Evolutionary conservation across 805 yeast species (phyloP).

Genomic region (Yarrowia sp.): DNA sequence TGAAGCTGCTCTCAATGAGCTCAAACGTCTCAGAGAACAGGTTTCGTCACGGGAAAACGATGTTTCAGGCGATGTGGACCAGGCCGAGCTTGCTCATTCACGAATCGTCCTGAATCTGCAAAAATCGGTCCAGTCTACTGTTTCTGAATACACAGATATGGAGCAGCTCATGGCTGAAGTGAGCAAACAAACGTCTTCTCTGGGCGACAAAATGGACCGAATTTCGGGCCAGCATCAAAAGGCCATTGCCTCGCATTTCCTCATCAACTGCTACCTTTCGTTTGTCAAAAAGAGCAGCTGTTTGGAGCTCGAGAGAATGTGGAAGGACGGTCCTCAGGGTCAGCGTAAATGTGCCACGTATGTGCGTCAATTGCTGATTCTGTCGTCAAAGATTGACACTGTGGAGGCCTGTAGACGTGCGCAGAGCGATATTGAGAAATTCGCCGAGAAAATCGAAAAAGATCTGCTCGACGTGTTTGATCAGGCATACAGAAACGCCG

Average conservation of each 20-base stretch:
- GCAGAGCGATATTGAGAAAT: conserved; percentile 63
- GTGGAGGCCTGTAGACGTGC: conserved; percentile 45
- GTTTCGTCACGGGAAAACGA: conserved; percentile 58
- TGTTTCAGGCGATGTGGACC: conserved; percentile 64
- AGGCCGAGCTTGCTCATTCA: conserved; percentile 71
- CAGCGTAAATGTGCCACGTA: conserved; percentile 71
- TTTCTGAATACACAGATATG: conserved; percentile 50
- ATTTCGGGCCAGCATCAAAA: conserved; percentile 73
- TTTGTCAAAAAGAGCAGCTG: conserved; percentile 67
- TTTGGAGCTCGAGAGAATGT: conserved; percentile 62
- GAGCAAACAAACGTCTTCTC: conserved; percentile 46
- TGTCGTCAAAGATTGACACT: conserved; percentile 64
- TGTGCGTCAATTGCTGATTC: conserved; percentile 66
- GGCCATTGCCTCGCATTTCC: conserved; percentile 71
- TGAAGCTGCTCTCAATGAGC: conserved; percentile 79
- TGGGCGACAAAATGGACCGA: conserved; percentile 48
- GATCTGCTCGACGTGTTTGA: conserved; percentile 73
- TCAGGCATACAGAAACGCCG: conserved; percentile 71
- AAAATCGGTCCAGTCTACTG: conserved; percentile 53
- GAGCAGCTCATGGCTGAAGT: conserved; percentile 49
- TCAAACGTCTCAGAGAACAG: conserved; percentile 66
- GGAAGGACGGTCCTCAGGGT: conserved; percentile 61
- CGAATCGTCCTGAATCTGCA: conserved; percentile 66
- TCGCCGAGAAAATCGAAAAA: conserved; percentile 78
- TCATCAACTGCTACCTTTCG: conserved; percentile 77